These are phyloP conservation scores for Lagenidium giganteum DNA, from an alignment of 352 stramenopile genomes.

Conservation along the genomic window DNA sequence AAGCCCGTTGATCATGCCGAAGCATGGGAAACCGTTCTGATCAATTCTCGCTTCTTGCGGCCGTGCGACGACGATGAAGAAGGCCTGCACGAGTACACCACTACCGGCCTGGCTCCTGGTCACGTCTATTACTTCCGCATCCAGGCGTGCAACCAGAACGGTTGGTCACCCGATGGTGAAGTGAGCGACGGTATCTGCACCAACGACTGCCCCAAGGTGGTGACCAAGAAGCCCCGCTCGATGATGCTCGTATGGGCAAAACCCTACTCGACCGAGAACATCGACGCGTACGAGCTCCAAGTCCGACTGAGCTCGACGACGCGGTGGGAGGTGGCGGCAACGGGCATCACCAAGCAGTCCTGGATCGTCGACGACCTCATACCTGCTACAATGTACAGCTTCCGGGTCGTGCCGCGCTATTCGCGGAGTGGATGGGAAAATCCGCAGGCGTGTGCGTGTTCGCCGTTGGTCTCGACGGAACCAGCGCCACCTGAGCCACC, in stretches of 20 bases:
- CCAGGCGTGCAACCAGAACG: slow-evolving; percentile 22
- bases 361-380: slow-evolving; percentile 12
- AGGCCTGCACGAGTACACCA: slow-evolving; percentile 14
- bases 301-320: slow-evolving; percentile 12
- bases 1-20: slow-evolving; percentile 18
- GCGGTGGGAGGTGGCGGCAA: slow-evolving; percentile 14
- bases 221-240: slow-evolving; percentile 13
- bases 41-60: slow-evolving; percentile 6
- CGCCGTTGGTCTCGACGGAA: slow-evolving; percentile 10
- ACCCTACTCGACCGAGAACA: slow-evolving; percentile 23
- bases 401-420: slow-evolving; percentile 30
- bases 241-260: slow-evolving; percentile 28
- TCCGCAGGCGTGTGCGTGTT: slow-evolving; percentile 10
- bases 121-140: slow-evolving; percentile 28
- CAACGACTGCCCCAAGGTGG: slow-evolving; percentile 31
- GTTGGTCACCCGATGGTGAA: slow-evolving; percentile 29
- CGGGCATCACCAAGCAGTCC: slow-evolving; percentile 6
- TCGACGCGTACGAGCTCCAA: slow-evolving; percentile 30
- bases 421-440: slow-evolving; percentile 15
- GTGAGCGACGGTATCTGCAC: slow-evolving; percentile 30
- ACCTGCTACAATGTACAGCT: slow-evolving; percentile 25
- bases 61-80: too few relatives aligned
- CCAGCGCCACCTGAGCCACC: slow-evolving; percentile 21
- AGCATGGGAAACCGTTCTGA: slow-evolving; percentile 12
- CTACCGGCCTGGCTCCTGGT: slow-evolving; percentile 16